Conservation (phyloP, 1,139 yeast species). For the Taiozyma sp. region DNA sequence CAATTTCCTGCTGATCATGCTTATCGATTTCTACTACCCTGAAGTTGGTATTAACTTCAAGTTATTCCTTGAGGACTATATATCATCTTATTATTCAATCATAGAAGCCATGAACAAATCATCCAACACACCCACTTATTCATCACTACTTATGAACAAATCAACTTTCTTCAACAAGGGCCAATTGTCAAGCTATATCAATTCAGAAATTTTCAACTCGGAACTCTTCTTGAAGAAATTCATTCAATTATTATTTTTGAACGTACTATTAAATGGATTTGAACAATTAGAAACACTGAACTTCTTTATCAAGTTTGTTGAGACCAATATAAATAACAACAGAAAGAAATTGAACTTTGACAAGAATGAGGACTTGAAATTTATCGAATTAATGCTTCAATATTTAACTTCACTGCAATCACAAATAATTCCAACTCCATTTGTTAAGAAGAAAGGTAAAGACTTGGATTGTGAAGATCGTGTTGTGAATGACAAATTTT, state of each 20-base stretch:
- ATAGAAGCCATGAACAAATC: slow-evolving; percentile 17
- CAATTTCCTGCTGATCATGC: slow-evolving; percentile 15
- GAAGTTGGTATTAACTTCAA: slow-evolving; percentile 6
- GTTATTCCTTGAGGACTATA: slow-evolving; percentile 15
- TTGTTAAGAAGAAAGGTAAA: neutral
- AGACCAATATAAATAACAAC: slow-evolving; percentile 18
- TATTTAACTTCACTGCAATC: neutral
- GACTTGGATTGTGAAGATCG: neutral
- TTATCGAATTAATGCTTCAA: slow-evolving; percentile 9
- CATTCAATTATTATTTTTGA: slow-evolving; percentile 18
- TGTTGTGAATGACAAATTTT: neutral
- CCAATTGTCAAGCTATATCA: slow-evolving; percentile 16
- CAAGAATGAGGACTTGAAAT: slow-evolving; percentile 15
- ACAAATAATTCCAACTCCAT: neutral
- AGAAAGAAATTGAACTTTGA: slow-evolving; percentile 22
- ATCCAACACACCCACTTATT: slow-evolving; percentile 19
- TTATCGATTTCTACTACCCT: slow-evolving; percentile 16
- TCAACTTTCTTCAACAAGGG: slow-evolving; percentile 12
- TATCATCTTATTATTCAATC: slow-evolving; percentile 20
- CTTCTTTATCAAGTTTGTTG: slow-evolving; percentile 16
- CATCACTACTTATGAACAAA: slow-evolving; percentile 6
- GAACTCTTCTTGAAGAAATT: slow-evolving; percentile 17
- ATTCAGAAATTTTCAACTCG: slow-evolving; percentile 21
- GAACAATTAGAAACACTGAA: slow-evolving; percentile 10
- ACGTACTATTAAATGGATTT: slow-evolving; percentile 15